phyloP scores from a whole-genome alignment of 345 rosid species.

The Aethionema arabicum region DNA sequence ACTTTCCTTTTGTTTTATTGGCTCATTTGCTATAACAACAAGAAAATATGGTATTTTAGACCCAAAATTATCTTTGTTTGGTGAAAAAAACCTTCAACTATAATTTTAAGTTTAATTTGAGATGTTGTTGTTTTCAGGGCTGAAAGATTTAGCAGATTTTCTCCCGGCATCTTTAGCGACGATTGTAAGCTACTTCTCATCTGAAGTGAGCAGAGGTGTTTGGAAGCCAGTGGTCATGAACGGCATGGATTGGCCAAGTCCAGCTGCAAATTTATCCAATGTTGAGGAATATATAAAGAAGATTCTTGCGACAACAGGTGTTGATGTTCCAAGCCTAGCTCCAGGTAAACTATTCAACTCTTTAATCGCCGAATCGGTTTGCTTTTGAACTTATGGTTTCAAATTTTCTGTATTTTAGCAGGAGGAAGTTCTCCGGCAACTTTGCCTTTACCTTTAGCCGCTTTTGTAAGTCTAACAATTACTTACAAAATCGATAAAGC shows the following conservation, averaged over 20 bases:
- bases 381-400: conserved; percentile 29
- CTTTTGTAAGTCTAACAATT: conserved; percentile 93
- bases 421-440: conserved; percentile 81
- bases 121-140: conserved; percentile 50
- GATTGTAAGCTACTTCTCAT: conserved; percentile 90
- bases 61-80: too few species aligned
- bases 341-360: conserved; percentile 52
- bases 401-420: conserved; percentile 37
- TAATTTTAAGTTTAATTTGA: too few species aligned
- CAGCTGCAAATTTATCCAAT: conserved; percentile 80
- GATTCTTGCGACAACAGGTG: conserved; percentile 83
- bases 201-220: conserved; percentile 91
- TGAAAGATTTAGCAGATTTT: conserved; percentile 93
- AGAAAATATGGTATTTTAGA: too few species aligned
- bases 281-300: conserved; percentile 89
- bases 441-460: conserved; percentile 94
- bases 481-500: conserved; percentile 87
- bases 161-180: conserved; percentile 92
- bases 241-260: conserved; percentile 99
- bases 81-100: too few species aligned
- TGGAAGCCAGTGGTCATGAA: conserved; percentile 98
- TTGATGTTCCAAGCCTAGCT: conserved; percentile 89
- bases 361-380: background rate
- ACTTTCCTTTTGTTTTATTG: conserved; percentile 18
- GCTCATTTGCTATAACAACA: background rate